Base-by-base conservation (phyloP, 495 filamentous ascomycete genomes). In the Tuber brumale region DNA sequence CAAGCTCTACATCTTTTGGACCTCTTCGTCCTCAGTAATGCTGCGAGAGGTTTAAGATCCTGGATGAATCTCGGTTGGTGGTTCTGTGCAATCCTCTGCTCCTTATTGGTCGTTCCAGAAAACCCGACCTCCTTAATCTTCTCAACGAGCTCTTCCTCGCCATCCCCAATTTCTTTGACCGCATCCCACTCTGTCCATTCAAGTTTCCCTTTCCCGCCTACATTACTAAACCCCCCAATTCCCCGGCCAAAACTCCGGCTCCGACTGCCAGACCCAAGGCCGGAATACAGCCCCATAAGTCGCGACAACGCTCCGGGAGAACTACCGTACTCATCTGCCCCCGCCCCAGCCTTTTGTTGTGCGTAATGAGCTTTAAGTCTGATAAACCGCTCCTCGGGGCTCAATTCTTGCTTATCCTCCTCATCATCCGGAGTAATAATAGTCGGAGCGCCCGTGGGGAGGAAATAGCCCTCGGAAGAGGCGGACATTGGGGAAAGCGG, bases 1-100 rank as follows among this genome's bases (percentile, higher is more conserved):
- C 95, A 99, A 18, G 90, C 88, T 76, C 91, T 89, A 85, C 95
- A 99, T 70, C 95, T 93, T 84, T 97, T 97, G 61, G 93, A 92
- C 69, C 94, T 92, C 83, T 97, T 97, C 0, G 94, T 97, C 72
- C 93, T 91, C 7, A 98, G 89, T 10, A 94, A 89, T 57, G 91
- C 90, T 3, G 92, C 90, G 39, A 92, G 87, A 16, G 95, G 95
- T 43, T 93, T 90, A 4, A 98, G 88, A 21, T 83, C 76, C 18
- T 72, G 57, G 10, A 66, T 76, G 48, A 83, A 77, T 37, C 74
- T 69, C 37, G 82, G 81, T 18, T 74, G 45, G 48, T 79, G 77
- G 8, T 75, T 35, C 43, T 83, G 82, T 46, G 44, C 71, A 45
- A 83, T 72, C 19, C 79, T 51, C 43, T 83, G 82, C 8, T 48